These are phyloP conservation scores for Talaromyces piceae DNA, from an alignment of 2,329 filamentous ascomycete species.

Conservation along the genomic window DNA sequence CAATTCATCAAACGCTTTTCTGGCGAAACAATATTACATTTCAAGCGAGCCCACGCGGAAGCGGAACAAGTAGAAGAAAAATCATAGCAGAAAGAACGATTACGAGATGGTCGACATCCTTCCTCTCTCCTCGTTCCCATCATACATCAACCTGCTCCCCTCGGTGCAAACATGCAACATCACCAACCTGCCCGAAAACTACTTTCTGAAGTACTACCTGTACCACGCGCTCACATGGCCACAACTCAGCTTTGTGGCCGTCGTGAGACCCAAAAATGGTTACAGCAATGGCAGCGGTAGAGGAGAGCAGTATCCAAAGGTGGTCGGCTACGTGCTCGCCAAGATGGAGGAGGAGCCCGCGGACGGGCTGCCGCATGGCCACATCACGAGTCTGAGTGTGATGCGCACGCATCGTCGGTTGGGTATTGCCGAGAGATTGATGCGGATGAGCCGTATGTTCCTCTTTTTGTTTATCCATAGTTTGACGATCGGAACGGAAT, in stretches of 20 bases:
- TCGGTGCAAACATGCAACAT: constrained; percentile 96
- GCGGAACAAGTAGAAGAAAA: not conserved
- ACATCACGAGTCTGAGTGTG: constrained; percentile 90
- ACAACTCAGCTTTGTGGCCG: constrained; percentile 91
- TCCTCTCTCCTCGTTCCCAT: constrained; percentile 39
- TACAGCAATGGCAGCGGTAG: constrained; percentile 42
- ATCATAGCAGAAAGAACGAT: not conserved
- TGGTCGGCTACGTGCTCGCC: constrained; percentile 97
- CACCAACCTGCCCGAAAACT: constrained; percentile 98
- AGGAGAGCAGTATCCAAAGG: constrained; percentile 74
- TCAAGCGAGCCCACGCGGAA: not conserved
- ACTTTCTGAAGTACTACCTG: constrained; percentile 99
- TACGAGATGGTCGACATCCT: constrained; percentile 42
- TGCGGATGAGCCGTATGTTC: constrained; percentile 83
- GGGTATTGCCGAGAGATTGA: constrained; percentile 92
- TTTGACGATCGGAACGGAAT: too few relatives aligned
- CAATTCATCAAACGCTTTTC: not conserved
- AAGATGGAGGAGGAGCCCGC: constrained; percentile 99
- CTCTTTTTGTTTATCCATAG: not conserved
- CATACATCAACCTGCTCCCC: constrained; percentile 75
- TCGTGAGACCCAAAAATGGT: constrained; percentile 73
- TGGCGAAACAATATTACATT: not conserved
- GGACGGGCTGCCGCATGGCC: constrained; percentile 85
- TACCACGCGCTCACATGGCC: constrained; percentile 99
- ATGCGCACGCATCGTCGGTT: constrained; percentile 91